Evolutionary conservation across 805 yeast genomes (phyloP), one percentile per base, ranked within the genome.

Genomic region (Aciculoconidium aculeatum): DNA sequence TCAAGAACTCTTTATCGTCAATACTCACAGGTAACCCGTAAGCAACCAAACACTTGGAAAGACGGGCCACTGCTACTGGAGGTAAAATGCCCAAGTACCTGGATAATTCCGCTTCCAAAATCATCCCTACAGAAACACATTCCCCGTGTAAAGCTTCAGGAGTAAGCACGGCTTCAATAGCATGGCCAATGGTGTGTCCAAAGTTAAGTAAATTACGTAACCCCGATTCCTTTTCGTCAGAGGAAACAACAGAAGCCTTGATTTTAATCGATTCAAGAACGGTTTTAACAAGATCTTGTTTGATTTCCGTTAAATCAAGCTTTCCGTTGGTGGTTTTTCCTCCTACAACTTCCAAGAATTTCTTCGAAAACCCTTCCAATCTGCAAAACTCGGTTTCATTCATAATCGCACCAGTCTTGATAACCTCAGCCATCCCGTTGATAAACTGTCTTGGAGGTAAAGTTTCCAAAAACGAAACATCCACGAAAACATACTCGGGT

Each of bases 391-490:
- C 98, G 1, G 49, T 66, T 40, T 83, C 95, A 53, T 88, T 80
- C 97, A 97, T 92, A 49, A 92, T 88, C 15, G 96, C 96, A 12
- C 97, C 97, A 10, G 98, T 92, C 61, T 92, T 92, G 45, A 92
- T 80, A 27, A 92, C 96, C 60, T 92, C 98, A 4, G 95, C 95
- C 88, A 92, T 92, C 37, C 98, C 98, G 51, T 92, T 92, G 47
- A 92, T 84, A 55, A 92, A 86, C 56, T 92, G 97, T 47, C 98
- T 75, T 30, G 78, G 79, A 1, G 97, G 96, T 35, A 92, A 68
- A 11, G 96, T 82, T 40, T 79, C 80, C 49, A 92, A 67, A 64
- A 92, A 90, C 20, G 80, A 71, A 31, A 88, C 77, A 57, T 92
- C 98, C 16, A 82, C 92, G 53, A 87, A 77, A 37, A 92, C 84